These are phyloP conservation scores for Alternaria consortialis DNA, from an alignment of 2,329 filamentous ascomycete genomes.

Conservation along the genomic window DNA sequence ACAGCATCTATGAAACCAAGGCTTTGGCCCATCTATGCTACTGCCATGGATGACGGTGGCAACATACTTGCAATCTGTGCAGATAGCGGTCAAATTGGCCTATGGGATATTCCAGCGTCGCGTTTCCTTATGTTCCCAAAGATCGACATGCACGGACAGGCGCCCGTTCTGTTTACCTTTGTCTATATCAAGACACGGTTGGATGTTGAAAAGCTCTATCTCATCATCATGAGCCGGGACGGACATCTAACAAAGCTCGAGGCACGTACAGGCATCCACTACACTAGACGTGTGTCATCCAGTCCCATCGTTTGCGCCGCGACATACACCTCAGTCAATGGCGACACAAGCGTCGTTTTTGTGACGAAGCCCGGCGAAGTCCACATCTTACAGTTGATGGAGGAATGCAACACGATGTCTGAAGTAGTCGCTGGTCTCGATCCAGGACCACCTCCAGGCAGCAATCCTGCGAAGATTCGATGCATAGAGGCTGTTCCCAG, in stretches of 20 bases:
- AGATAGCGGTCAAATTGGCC: slow-evolving; percentile 62
- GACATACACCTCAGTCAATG: slow-evolving; percentile 39
- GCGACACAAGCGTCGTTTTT: slow-evolving; percentile 42
- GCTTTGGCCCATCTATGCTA: slow-evolving; percentile 62
- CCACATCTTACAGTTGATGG: slow-evolving; percentile 41
- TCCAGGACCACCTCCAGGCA: slow-evolving; percentile 46
- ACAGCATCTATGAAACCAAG: slow-evolving; percentile 47
- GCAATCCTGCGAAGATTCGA: slow-evolving; percentile 58
- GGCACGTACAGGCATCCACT: slow-evolving; percentile 54
- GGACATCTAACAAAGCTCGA: slow-evolving; percentile 69
- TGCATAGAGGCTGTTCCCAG: slow-evolving; percentile 68
- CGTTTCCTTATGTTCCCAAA: slow-evolving; percentile 63
- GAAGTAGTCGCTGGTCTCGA: slow-evolving; percentile 48
- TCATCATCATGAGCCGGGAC: slow-evolving; percentile 71
- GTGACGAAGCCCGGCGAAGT: slow-evolving; percentile 48
- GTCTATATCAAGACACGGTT: slow-evolving; percentile 40
- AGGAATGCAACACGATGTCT: slow-evolving; percentile 36
- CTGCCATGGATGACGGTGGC: slow-evolving; percentile 71
- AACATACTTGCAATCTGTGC: slow-evolving; percentile 74
- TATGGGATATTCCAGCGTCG: slow-evolving; percentile 70
- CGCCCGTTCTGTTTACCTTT: slow-evolving; percentile 70
- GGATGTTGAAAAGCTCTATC: slow-evolving; percentile 46
- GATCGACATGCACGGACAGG: slow-evolving; percentile 66
- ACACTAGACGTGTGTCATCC: slow-evolving; percentile 40
- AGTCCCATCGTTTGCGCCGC: slow-evolving; percentile 39